These are phyloP conservation scores for Xanthoconium purpureum DNA, from an alignment of 768 basidiomycete species.

Conservation along the genomic window DNA sequence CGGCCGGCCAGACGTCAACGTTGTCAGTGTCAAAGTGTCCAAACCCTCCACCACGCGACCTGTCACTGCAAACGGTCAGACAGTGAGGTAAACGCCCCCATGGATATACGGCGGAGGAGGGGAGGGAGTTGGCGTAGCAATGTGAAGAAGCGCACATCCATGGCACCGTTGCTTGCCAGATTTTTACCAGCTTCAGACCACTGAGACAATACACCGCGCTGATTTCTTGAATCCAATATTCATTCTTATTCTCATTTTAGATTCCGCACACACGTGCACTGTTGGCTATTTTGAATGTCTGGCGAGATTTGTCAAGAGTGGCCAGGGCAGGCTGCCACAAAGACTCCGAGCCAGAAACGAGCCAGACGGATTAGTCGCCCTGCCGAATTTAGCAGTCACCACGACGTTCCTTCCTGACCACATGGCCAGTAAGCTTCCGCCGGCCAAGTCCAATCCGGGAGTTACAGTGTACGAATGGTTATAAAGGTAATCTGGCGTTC, in stretches of 20 bases:
- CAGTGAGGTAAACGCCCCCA: background rate
- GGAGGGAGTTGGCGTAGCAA: background rate
- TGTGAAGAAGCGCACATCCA: background rate
- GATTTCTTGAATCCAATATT: too few species aligned
- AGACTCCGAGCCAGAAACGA: background rate
- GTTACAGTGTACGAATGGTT: background rate
- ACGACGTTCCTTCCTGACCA: background rate
- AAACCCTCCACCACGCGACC: constrained; percentile 3
- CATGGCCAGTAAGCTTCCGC: background rate
- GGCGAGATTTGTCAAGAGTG: too few species aligned
- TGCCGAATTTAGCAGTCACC: background rate
- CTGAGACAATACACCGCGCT: background rate
- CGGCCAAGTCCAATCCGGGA: background rate
- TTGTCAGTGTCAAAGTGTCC: background rate
- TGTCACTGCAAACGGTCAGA: constrained; percentile 1
- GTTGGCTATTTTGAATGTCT: background rate
- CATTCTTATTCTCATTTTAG: background rate
- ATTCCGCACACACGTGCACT: background rate
- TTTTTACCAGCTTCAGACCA: too few species aligned
- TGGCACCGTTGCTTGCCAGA: background rate
- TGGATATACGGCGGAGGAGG: background rate
- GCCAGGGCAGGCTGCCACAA: background rate
- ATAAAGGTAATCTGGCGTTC: constrained; percentile 6
- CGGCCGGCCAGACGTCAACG: constrained; percentile 6
- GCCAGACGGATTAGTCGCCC: background rate